phyloP scores from a whole-genome alignment of 2,329 filamentous ascomycete species.

The Colletotrichum tofieldiae region DNA sequence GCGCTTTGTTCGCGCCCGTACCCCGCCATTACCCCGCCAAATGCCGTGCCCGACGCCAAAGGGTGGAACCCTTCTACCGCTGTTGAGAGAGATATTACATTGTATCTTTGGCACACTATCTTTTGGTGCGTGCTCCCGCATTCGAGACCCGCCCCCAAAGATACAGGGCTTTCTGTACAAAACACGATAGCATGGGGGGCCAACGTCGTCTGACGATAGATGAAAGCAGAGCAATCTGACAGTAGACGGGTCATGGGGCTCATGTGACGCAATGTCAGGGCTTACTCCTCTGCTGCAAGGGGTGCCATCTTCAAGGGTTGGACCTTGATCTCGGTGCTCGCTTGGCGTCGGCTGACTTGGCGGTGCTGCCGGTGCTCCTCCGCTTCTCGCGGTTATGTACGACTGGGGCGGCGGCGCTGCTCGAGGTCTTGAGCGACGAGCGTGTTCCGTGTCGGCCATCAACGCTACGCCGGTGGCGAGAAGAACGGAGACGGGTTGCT shows the following conservation, averaged over 20 bases:
- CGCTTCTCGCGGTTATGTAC: constrained; percentile 30
- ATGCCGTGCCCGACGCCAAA: constrained; percentile 33
- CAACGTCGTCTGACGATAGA: constrained; percentile 22
- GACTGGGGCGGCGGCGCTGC: not conserved
- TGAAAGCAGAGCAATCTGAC: not conserved
- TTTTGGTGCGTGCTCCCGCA: constrained; percentile 10
- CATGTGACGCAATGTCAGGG: constrained; percentile 11
- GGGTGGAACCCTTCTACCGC: constrained; percentile 31
- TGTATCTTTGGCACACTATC: constrained; percentile 17
- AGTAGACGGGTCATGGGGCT: constrained; percentile 13
- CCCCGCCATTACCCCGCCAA: constrained; percentile 45
- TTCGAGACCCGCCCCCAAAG: constrained; percentile 2
- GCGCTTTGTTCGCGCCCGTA: constrained; percentile 37
- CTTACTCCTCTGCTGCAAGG: not conserved
- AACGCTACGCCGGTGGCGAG: constrained; percentile 24
- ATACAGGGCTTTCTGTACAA: constrained; percentile 12
- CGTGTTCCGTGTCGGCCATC: constrained; percentile 14
- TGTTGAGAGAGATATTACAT: constrained; percentile 31
- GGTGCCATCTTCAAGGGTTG: constrained; percentile 26
- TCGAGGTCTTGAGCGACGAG: constrained; percentile 23
- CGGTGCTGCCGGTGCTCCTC: constrained; percentile 14
- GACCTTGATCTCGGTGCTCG: constrained; percentile 28
- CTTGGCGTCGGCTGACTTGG: constrained; percentile 29
- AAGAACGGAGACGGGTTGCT: constrained; percentile 15
- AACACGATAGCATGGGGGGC: constrained; percentile 1